Evolutionary conservation across 2,329 filamentous ascomycete genomes (phyloP).

Genomic region (Akanthomyces muscarius): DNA sequence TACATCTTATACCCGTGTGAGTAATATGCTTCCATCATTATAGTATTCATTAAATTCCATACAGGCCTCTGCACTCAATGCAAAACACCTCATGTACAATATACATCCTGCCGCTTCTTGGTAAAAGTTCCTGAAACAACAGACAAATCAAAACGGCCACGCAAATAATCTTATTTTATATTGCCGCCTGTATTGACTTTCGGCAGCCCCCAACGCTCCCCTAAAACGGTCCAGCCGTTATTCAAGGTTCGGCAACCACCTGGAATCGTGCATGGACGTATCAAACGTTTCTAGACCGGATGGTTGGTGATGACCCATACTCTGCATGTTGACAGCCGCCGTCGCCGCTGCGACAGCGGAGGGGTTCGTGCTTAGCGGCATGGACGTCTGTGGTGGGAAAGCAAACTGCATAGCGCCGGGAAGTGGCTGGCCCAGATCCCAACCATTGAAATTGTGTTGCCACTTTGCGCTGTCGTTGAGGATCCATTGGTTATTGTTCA

Average conservation of each 20-base stretch:
- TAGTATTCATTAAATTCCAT: too few relatives aligned
- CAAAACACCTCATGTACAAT: too few relatives aligned
- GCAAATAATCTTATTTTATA: too few relatives aligned
- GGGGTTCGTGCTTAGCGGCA: neutral
- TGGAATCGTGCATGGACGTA: conserved; percentile 29
- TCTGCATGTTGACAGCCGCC: conserved; percentile 12
- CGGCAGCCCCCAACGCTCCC: neutral
- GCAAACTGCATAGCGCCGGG: conserved; percentile 28
- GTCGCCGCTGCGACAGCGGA: neutral
- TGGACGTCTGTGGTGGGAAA: conserved; percentile 23
- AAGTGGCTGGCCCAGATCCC: conserved; percentile 38
- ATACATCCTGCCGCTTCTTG: too few relatives aligned
- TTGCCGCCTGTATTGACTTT: too few relatives aligned
- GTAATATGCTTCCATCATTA: too few relatives aligned
- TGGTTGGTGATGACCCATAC: conserved; percentile 24
- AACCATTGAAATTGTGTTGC: conserved; percentile 55
- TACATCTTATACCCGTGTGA: too few relatives aligned
- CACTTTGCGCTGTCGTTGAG: conserved; percentile 54
- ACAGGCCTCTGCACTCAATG: too few relatives aligned
- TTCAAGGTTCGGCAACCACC: conserved; percentile 36
- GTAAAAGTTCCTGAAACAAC: too few relatives aligned
- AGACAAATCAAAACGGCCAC: too few relatives aligned
- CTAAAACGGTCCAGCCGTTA: conserved; percentile 20
- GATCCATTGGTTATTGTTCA: conserved; percentile 56
- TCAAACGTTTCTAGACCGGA: conserved; percentile 31